phyloP scores from a whole-genome alignment of 768 basidiomycete species.

The Baorangia bicolor region DNA sequence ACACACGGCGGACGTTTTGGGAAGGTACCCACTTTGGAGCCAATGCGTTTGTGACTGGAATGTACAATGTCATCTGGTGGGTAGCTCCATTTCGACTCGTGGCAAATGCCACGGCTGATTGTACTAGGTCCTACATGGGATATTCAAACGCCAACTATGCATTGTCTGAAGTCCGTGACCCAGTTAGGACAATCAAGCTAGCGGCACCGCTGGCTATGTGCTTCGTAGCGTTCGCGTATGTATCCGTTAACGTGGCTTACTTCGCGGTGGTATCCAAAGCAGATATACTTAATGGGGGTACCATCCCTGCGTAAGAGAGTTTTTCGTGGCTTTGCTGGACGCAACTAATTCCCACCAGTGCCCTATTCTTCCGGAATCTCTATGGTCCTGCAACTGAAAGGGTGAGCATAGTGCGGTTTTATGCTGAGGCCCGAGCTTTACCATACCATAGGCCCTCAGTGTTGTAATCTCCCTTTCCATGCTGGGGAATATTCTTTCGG shows the following conservation, averaged over 20 bases:
- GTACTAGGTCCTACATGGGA: conserved; percentile 62
- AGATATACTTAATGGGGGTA: conserved; percentile 63
- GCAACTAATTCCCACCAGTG: conserved; percentile 35
- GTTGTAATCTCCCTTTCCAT: conserved; percentile 62
- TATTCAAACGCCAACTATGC: conserved; percentile 77
- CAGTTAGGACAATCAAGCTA: conserved; percentile 65
- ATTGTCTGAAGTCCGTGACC: conserved; percentile 67
- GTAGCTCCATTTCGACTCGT: not conserved
- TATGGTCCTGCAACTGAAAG: conserved; percentile 62
- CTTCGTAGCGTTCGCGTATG: conserved; percentile 56
- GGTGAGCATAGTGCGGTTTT: conserved; percentile 33
- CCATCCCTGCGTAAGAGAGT: conserved; percentile 62
- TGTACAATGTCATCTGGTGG: conserved; percentile 73
- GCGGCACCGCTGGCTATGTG: conserved; percentile 68
- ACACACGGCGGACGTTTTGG: conserved; percentile 62
- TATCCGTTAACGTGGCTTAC: conserved; percentile 70
- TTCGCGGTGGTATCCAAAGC: conserved; percentile 70
- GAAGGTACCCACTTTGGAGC: conserved; percentile 53
- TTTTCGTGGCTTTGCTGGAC: not conserved
- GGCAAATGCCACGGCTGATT: not conserved
- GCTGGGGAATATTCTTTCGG: conserved; percentile 61
- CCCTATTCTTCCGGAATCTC: conserved; percentile 72
- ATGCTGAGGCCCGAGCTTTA: conserved; percentile 1
- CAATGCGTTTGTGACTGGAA: conserved; percentile 61
- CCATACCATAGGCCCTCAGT: conserved; percentile 48